A percentile compares a stretch with the other conserved stretches of the same genome.
phyloP scores from a whole-genome alignment of 2,329 filamentous ascomycete species.

The Ophiocordyceps sinensis region DNA sequence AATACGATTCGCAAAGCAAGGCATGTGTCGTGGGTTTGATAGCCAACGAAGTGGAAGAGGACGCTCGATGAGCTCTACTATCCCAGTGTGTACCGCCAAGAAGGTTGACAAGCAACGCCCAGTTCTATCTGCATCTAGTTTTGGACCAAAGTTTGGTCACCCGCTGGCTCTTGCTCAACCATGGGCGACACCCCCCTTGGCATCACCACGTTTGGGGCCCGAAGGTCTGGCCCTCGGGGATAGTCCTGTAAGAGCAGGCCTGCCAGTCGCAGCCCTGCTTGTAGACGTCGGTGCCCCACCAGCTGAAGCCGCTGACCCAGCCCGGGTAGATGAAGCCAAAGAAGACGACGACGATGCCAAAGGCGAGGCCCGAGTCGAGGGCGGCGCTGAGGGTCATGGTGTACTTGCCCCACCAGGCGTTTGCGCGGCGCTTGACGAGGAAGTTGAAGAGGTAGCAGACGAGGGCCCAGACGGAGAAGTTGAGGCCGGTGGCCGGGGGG shows the following conservation, averaged over 20 bases:
- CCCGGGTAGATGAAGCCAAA: slow-evolving; percentile 78
- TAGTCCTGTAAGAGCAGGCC: slow-evolving; percentile 55
- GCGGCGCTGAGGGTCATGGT: slow-evolving; percentile 80
- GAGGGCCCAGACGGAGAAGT: slow-evolving; percentile 76
- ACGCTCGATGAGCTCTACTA: background rate
- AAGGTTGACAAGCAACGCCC: no score
- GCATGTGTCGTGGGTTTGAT: background rate
- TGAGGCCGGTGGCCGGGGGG: slow-evolving; percentile 71
- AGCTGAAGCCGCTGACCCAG: slow-evolving; percentile 56
- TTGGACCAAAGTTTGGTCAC: no score
- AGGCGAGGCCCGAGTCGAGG: slow-evolving; percentile 68
- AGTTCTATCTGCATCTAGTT: no score
- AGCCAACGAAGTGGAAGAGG: background rate
- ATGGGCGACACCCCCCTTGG: no score
- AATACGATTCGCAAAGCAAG: background rate
- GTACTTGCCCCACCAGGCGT: slow-evolving; percentile 80
- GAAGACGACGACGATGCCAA: slow-evolving; percentile 71
- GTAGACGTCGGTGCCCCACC: slow-evolving; percentile 84
- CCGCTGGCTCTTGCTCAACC: no score
- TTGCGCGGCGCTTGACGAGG: slow-evolving; percentile 51
- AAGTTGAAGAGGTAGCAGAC: slow-evolving; percentile 81
- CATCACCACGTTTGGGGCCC: slow-evolving; percentile 45
- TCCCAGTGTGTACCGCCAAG: no score
- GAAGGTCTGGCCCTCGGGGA: slow-evolving; percentile 51
- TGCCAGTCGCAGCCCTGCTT: slow-evolving; percentile 77